phyloP scores from a whole-genome alignment of 805 yeast genomes.

The Isabelozyma gotoi region DNA sequence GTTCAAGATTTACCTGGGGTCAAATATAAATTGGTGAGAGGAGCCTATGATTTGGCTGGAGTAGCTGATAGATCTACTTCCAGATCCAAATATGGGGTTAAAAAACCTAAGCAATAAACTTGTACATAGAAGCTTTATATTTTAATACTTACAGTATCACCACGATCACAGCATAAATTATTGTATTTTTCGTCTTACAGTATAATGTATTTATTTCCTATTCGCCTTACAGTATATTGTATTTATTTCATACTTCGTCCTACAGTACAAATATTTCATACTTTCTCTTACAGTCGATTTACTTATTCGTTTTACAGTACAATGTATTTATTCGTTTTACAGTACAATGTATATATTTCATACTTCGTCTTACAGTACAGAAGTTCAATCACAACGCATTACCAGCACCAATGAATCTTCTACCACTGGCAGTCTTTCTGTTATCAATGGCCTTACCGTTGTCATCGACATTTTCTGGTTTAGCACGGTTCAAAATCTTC shows the following conservation, averaged over 20 bases:
- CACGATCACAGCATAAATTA: no score
- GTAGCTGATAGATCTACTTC: slow-evolving; percentile 90
- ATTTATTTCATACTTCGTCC: no score
- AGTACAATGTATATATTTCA: no score
- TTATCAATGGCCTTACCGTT: slow-evolving; percentile 48
- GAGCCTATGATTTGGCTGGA: slow-evolving; percentile 89
- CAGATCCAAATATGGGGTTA: slow-evolving; percentile 92
- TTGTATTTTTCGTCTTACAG: no score
- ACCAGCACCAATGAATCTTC: slow-evolving; percentile 51
- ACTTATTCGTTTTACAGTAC: no score
- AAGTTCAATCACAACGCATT: neutral
- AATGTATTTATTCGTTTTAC: no score
- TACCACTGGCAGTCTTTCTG: slow-evolving; percentile 72
- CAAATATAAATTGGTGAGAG: slow-evolving; percentile 90
- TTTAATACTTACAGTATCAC: no score
- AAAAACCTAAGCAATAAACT: slow-evolving; percentile 55
- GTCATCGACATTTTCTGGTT: slow-evolving; percentile 84
- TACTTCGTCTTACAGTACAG: neutral
- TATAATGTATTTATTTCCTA: no score
- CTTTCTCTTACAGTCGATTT: no score
- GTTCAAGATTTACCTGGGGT: slow-evolving; percentile 98
- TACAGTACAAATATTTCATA: neutral
- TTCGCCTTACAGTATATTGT: no score
- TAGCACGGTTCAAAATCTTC: slow-evolving; percentile 94
- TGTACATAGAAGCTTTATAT: neutral